These are phyloP conservation scores for Jamesozyma jinghongensis DNA, from an alignment of 805 yeast species.

Conservation along the genomic window DNA sequence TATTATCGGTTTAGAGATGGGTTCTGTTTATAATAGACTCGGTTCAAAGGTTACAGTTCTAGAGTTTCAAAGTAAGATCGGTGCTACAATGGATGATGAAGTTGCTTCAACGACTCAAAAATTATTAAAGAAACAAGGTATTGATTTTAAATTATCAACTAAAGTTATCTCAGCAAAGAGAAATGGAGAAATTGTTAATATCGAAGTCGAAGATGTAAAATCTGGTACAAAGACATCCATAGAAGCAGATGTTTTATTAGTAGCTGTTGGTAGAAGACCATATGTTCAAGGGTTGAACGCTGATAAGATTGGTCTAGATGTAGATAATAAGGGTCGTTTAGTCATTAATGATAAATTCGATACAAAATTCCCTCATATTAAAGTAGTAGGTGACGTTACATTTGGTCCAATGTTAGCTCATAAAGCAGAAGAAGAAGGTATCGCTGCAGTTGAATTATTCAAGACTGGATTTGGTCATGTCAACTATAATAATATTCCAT, in stretches of 20 bases:
- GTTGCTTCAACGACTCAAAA: conserved; percentile 86
- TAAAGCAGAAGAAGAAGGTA: conserved; percentile 99
- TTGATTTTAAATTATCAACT: conserved; percentile 85
- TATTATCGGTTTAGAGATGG: conserved; percentile 99
- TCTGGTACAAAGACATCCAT: conserved; percentile 67
- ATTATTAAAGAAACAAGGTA: conserved; percentile 87
- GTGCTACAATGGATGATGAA: conserved; percentile 98
- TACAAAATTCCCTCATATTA: conserved; percentile 86
- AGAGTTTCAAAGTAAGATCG: conserved; percentile 84
- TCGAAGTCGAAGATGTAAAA: conserved; percentile 85
- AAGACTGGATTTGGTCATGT: conserved; percentile 95
- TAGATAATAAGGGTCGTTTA: conserved; percentile 85
- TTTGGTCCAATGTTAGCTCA: conserved; percentile 99
- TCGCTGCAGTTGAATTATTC: conserved; percentile 94
- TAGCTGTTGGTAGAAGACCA: conserved; percentile 99
- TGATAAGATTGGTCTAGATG: conserved; percentile 82
- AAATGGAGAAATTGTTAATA: conserved; percentile 79
- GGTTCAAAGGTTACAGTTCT: conserved; percentile 93
- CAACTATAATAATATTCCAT: conserved; percentile 94
- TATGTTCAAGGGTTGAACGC: conserved; percentile 82
- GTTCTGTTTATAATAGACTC: conserved; percentile 90
- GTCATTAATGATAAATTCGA: conserved; percentile 91
- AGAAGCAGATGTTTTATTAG: conserved; percentile 88
- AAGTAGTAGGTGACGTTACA: conserved; percentile 97
- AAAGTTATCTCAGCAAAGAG: conserved; percentile 83